These are phyloP conservation scores for Colletotrichum siamense DNA, from an alignment of 2,329 filamentous ascomycete genomes.

Conservation along the genomic window DNA sequence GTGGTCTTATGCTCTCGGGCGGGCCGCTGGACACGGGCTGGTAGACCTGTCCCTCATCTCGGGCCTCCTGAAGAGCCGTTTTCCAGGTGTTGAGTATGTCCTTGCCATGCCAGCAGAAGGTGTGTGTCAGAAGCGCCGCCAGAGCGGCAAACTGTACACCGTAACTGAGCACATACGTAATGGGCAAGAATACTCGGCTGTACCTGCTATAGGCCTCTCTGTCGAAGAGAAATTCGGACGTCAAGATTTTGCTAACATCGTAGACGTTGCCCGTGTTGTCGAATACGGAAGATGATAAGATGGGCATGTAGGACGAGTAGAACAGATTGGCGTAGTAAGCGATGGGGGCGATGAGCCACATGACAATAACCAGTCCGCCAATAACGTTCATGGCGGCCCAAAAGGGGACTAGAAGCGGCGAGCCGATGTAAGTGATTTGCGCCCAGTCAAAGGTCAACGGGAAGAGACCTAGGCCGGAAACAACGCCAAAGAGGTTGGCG, in stretches of 20 bases:
- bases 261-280: conserved; percentile 84
- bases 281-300: conserved; percentile 83
- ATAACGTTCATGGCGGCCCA: conserved; percentile 88
- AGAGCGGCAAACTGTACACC: conserved; percentile 86
- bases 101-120: conserved; percentile 81
- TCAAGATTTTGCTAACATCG: conserved; percentile 81
- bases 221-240: conserved; percentile 79
- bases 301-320: conserved; percentile 85
- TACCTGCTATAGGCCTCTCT: conserved; percentile 78
- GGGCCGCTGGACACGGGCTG: conserved; percentile 49
- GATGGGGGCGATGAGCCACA: conserved; percentile 84
- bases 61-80: conserved; percentile 69
- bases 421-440: conserved; percentile 87
- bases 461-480: conserved; percentile 83
- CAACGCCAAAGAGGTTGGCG: conserved; percentile 84
- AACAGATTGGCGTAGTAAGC: conserved; percentile 82
- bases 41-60: conserved; percentile 57
- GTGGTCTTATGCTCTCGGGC: conserved; percentile 12
- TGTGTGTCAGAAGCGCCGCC: conserved; percentile 81
- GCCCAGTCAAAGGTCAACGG: conserved; percentile 92
- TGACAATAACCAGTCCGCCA: conserved; percentile 78
- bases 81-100: conserved; percentile 83
- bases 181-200: conserved; percentile 83
- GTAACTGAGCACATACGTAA: conserved; percentile 88
- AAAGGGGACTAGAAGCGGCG: conserved; percentile 82